Evolutionary conservation across 306 rosid genomes (phyloP).

Genomic region (Cotoneaster glaucophyllus): DNA sequence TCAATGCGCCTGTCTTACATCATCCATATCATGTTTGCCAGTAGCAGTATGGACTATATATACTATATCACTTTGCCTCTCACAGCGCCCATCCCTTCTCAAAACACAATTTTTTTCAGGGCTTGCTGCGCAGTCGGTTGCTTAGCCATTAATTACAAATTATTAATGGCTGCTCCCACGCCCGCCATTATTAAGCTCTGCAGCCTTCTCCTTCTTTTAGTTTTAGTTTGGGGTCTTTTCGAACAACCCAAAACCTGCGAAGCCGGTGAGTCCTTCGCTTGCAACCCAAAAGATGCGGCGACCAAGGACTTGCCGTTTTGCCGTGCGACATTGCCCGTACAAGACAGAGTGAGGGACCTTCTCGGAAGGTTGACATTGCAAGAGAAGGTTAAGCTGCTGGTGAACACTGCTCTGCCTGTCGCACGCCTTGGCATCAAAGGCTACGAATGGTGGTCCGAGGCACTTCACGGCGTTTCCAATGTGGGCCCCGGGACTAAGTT

Average conservation of each 20-base stretch:
- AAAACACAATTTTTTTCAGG: not conserved
- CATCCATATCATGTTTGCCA: not conserved
- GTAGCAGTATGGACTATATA: conserved; percentile 2
- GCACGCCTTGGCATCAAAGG: conserved; percentile 67
- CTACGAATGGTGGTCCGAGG: conserved; percentile 99
- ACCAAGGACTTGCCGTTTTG: conserved; percentile 48
- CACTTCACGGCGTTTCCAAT: conserved; percentile 88
- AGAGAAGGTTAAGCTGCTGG: conserved; percentile 69
- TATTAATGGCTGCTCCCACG: not conserved
- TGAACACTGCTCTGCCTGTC: conserved; percentile 58
- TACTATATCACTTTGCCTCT: conserved; percentile 14
- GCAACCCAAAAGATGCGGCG: conserved; percentile 42
- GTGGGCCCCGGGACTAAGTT: conserved; percentile 82
- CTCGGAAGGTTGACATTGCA: conserved; percentile 58
- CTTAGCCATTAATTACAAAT: not conserved
- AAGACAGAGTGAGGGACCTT: conserved; percentile 67
- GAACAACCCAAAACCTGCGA: not conserved
- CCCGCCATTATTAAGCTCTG: not conserved
- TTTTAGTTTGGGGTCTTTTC: not conserved
- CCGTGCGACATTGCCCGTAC: conserved; percentile 16
- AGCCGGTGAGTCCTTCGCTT: conserved; percentile 60
- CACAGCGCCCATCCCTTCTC: not conserved
- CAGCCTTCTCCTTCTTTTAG: not conserved
- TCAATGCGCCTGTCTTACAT: not conserved
- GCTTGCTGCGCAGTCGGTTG: not conserved